A percentile compares a stretch with the other conserved stretches of the same genome.
Evolutionary conservation across 208 protist species (phyloP).

Genomic region (Crithidia bombi): DNA sequence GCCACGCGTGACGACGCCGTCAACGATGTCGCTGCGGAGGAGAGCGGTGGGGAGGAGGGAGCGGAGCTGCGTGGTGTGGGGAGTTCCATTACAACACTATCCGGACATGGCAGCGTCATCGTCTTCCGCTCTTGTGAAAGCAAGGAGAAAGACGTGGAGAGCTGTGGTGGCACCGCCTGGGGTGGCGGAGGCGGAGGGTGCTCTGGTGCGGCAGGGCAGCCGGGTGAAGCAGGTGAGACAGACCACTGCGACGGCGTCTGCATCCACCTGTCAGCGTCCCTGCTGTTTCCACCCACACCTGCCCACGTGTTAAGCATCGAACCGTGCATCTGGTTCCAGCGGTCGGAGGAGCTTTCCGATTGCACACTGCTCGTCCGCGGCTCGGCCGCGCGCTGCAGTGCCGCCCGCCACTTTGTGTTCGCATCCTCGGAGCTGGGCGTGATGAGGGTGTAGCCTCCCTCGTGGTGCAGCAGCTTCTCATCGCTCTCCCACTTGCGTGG

Average conservation of each 20-base stretch:
- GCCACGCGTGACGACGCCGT: conserved; percentile 11
- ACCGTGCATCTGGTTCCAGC: neutral
- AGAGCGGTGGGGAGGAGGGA: neutral
- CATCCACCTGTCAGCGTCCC: neutral
- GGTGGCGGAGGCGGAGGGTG: neutral
- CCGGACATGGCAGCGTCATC: neutral
- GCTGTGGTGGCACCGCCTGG: neutral
- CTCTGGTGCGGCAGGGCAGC: neutral
- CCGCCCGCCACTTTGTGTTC: conserved; percentile 28
- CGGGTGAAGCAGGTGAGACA: neutral
- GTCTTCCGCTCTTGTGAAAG: neutral
- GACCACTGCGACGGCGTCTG: neutral
- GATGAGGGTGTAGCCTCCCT: neutral
- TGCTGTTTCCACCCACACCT: neutral
- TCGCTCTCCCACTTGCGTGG: neutral
- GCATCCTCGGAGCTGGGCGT: conserved; percentile 7
- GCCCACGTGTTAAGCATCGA: neutral
- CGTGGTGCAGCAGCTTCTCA: neutral
- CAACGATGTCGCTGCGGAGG: neutral
- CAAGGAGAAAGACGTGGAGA: neutral
- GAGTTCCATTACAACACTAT: conserved; percentile 4
- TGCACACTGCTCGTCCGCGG: conserved; percentile 6
- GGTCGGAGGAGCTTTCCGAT: neutral
- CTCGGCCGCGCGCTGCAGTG: conserved; percentile 19
- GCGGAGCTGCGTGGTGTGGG: neutral